A percentile compares a stretch with the other conserved stretches of the same genome.
Evolutionary conservation across 495 filamentous ascomycete genomes (phyloP).

Genomic region (Trichoderma orchidacearum): DNA sequence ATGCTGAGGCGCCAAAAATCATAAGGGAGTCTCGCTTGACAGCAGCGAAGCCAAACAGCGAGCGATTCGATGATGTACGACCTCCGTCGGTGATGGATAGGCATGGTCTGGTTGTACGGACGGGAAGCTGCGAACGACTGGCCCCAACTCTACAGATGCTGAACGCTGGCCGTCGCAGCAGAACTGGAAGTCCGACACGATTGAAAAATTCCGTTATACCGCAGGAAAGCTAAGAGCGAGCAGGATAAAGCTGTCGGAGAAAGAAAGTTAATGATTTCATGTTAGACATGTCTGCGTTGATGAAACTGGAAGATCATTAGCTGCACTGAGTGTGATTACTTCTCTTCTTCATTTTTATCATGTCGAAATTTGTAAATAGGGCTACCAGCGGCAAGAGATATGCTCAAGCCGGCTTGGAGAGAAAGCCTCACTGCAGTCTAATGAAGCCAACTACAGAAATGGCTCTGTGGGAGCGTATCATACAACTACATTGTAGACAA

Average conservation of each 20-base stretch:
- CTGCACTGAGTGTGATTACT: background rate
- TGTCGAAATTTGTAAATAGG: too few relatives aligned
- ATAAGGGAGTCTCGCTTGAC: conserved; percentile 48
- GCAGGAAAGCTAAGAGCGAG: background rate
- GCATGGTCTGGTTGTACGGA: conserved; percentile 60
- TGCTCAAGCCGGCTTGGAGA: too few relatives aligned
- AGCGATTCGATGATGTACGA: conserved; percentile 37
- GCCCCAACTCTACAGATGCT: conserved; percentile 28
- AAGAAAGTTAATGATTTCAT: background rate
- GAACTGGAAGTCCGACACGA: conserved; percentile 50
- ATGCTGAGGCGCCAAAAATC: conserved; percentile 33
- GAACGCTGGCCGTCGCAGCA: conserved; percentile 39
- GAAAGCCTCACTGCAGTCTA: too few relatives aligned
- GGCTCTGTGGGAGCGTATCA: too few relatives aligned
- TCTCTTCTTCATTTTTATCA: background rate
- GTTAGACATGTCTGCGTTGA: background rate
- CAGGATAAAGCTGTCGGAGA: background rate
- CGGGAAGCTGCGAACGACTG: conserved; percentile 67
- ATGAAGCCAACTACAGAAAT: too few relatives aligned
- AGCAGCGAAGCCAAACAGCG: conserved; percentile 51
- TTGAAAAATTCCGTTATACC: conserved; percentile 43
- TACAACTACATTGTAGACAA: too few relatives aligned
- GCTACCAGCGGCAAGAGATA: too few relatives aligned
- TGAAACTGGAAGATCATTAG: background rate
- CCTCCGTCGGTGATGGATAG: conserved; percentile 51